phyloP scores from a whole-genome alignment of 352 stramenopile species.

The Pythium dissimile region DNA sequence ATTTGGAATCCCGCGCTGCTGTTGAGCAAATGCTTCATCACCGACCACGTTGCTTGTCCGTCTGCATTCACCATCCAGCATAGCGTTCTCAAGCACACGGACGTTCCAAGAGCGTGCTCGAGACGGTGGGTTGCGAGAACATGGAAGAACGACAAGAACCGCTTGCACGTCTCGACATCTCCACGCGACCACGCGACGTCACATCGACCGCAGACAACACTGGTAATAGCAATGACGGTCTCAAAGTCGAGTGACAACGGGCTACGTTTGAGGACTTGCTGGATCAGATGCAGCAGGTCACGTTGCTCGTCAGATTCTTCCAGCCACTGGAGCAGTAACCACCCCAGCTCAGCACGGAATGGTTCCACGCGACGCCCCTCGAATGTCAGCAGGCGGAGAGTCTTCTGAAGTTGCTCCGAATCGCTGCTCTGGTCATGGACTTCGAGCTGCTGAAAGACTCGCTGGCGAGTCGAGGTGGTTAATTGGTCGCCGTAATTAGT shows the following conservation, averaged over 20 bases:
- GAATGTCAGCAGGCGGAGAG: slow-evolving; percentile 54
- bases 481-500: slow-evolving; percentile 55
- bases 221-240: slow-evolving; percentile 67
- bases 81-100: slow-evolving; percentile 62
- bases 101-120: slow-evolving; percentile 55
- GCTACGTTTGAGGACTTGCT: slow-evolving; percentile 65
- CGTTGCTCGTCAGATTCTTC: slow-evolving; percentile 80
- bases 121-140: slow-evolving; percentile 59
- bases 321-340: slow-evolving; percentile 69
- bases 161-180: slow-evolving; percentile 70
- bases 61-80: slow-evolving; percentile 85
- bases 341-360: slow-evolving; percentile 68
- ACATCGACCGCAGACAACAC: slow-evolving; percentile 57
- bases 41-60: slow-evolving; percentile 75
- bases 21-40: slow-evolving; percentile 78
- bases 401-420: slow-evolving; percentile 59
- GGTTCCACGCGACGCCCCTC: slow-evolving; percentile 64
- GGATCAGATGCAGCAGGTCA: slow-evolving; percentile 70
- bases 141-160: slow-evolving; percentile 74
- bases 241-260: slow-evolving; percentile 52
- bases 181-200: slow-evolving; percentile 69
- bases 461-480: slow-evolving; percentile 33
- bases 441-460: slow-evolving; percentile 61
- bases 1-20: slow-evolving; percentile 63
- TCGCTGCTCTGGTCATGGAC: slow-evolving; percentile 39